phyloP scores from a whole-genome alignment of 805 yeast species.

The Candida insectalens region DNA sequence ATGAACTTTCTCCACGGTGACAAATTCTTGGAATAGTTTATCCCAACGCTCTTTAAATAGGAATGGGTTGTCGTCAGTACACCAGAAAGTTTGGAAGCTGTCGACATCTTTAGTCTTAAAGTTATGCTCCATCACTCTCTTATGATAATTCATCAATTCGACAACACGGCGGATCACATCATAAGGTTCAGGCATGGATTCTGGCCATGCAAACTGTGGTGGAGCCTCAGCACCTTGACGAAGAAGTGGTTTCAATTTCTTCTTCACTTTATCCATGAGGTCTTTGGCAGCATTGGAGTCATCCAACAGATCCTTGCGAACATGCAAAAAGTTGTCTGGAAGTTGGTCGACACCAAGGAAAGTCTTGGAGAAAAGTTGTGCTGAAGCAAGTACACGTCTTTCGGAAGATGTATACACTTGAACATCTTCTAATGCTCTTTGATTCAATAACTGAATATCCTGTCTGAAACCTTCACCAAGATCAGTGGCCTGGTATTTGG shows the following conservation, averaged over 20 bases:
- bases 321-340: constrained; percentile 70
- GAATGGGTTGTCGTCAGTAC: constrained; percentile 91
- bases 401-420: constrained; percentile 87
- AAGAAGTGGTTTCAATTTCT: constrained; percentile 85
- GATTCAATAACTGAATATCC: constrained; percentile 77
- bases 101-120: constrained; percentile 58
- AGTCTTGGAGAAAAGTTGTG: constrained; percentile 73
- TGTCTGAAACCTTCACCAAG: constrained; percentile 94
- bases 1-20: constrained; percentile 89
- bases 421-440: constrained; percentile 75
- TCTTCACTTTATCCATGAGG: constrained; percentile 94
- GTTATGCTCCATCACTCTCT: constrained; percentile 72
- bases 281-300: constrained; percentile 98
- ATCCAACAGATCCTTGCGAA: constrained; percentile 84
- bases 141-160: constrained; percentile 89
- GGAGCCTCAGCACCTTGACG: constrained; percentile 97
- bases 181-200: constrained; percentile 96
- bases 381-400: constrained; percentile 88
- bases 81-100: constrained; percentile 75
- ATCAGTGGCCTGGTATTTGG: constrained; percentile 87
- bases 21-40: constrained; percentile 85
- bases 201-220: constrained; percentile 97
- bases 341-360: constrained; percentile 60
- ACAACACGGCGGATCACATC: constrained; percentile 89
- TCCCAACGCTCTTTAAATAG: constrained; percentile 96